Evolutionary conservation across 129 eudicot genomes (phyloP), one percentile per base, ranked within the genome.

Genomic region (Chrysanthemum lavandulifolium): DNA sequence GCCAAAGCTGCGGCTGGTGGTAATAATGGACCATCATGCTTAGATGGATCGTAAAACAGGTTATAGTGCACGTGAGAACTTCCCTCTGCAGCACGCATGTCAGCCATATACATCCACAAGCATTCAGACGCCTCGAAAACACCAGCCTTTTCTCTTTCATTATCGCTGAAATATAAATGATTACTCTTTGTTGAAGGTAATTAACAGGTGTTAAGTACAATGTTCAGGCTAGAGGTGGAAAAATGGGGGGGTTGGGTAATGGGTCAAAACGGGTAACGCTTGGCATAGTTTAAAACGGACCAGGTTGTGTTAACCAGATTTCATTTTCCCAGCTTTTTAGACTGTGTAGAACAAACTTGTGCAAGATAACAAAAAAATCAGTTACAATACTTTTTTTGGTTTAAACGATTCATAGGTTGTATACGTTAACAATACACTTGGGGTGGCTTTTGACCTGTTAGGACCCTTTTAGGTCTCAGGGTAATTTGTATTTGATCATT

Each of bases 1-100:
- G 97, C 96, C 76, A 95, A 88, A 81, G 97, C 97, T 55, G 99
- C 99, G 13, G 99, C 97, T 23, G 97, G 97, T 69, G 99, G 99
- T 76, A 90, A 82, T 69, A 95, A 64, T 51, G 96, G 87, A 69
- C 96, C 88, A 19, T 81, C 85, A 60, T 86, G 84, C 71, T 86
- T 91, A 40, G 82, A 78, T 18, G 91, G 86, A 19, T 95, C 86
- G 71, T 90, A 95, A 49, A 90, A 91, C 60, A 82, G 73, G 80
- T 95, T 95, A 79, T 88, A 86, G 76, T 91, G 99, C 57, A 63
- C 77, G 72, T 90, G 97, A 68, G 86, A 83, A 61, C 73, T 84
- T 67, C 91, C 97, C 62, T 84, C 85, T 47, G 90, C 84, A 68
- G 85, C 76, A 68, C 96, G 91, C 81, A 86, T 64, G 58, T 86